Percentiles rank a stretch among this genome's conserved stretches.
These are phyloP conservation scores for Papiliotrema laurentii DNA, from an alignment of 1,284 basidiomycete species.

Conservation along the genomic window DNA sequence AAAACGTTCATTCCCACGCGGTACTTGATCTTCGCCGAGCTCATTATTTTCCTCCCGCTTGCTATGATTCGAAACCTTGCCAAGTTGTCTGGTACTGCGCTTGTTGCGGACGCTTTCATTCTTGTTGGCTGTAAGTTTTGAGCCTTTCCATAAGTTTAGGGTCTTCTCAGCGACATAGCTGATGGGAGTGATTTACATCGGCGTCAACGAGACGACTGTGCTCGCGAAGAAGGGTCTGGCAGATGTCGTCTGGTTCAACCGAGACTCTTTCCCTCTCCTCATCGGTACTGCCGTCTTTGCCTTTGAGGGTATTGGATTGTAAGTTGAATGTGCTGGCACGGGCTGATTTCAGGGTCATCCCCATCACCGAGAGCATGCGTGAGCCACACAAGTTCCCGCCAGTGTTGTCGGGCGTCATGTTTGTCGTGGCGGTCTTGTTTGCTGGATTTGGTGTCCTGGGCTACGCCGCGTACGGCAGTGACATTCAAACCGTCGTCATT, in stretches of 20 bases:
- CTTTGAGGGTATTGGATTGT: conserved; percentile 96
- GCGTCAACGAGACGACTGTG: conserved; percentile 68
- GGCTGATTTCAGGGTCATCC: conserved; percentile 60
- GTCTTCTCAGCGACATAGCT: conserved; percentile 3
- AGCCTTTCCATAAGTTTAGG: background rate
- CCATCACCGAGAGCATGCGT: conserved; percentile 92
- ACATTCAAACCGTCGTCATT: conserved; percentile 89
- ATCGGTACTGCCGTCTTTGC: conserved; percentile 98
- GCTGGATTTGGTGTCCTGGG: conserved; percentile 83
- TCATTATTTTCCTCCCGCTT: conserved; percentile 80
- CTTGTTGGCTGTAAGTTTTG: conserved; percentile 66
- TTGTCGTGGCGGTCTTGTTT: conserved; percentile 65
- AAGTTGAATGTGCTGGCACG: conserved; percentile 28
- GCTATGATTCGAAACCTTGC: conserved; percentile 83
- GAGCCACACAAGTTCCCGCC: conserved; percentile 90
- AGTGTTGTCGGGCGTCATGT: conserved; percentile 87
- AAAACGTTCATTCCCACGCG: conserved; percentile 63
- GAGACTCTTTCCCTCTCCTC: conserved; percentile 80
- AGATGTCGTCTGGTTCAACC: conserved; percentile 84
- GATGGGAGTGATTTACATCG: conserved; percentile 67
- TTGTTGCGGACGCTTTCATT: conserved; percentile 94
- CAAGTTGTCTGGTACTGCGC: conserved; percentile 85
- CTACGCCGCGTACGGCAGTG: conserved; percentile 81
- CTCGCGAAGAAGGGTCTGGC: conserved; percentile 66
- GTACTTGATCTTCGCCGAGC: conserved; percentile 77